Conservation (phyloP, 345 rosid genomes). For the Clausena lansium region DNA sequence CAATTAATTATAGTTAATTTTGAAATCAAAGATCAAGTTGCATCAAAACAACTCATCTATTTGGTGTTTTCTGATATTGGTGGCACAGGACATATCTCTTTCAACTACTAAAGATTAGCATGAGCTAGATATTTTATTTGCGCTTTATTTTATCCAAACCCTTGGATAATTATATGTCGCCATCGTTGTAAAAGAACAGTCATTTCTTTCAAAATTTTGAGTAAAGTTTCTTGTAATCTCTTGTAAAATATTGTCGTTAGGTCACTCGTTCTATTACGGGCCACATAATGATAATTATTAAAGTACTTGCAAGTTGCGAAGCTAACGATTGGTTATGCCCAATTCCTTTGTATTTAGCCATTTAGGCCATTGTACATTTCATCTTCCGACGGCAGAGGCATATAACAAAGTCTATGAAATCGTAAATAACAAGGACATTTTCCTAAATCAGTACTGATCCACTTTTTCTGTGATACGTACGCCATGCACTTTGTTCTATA, state of each 20-base stretch:
- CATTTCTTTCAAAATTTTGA: not conserved
- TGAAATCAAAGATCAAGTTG: not conserved
- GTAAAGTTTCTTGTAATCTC: not conserved
- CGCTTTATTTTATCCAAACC: not conserved
- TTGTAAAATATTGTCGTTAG: not conserved
- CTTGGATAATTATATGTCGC: not conserved
- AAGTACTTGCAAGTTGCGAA: not conserved
- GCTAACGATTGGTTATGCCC: not conserved
- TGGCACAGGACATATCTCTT: not conserved
- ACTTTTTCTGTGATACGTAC: not conserved
- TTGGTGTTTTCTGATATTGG: not conserved
- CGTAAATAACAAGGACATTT: slow-evolving; percentile 3
- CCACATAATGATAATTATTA: not conserved
- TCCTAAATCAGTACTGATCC: not conserved
- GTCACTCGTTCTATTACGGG: not conserved
- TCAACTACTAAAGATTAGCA: not conserved
- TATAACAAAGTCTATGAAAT: not conserved
- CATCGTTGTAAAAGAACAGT: not conserved
- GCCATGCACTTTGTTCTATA: not conserved
- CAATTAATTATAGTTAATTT: not conserved
- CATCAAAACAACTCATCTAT: not conserved
- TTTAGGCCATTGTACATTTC: not conserved
- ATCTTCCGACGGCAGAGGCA: slow-evolving; percentile 2
- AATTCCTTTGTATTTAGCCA: not conserved
- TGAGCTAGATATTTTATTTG: not conserved